These are phyloP conservation scores for Wickerhamomyces sp. DNA, from an alignment of 1,139 yeast species.

Conservation along the genomic window DNA sequence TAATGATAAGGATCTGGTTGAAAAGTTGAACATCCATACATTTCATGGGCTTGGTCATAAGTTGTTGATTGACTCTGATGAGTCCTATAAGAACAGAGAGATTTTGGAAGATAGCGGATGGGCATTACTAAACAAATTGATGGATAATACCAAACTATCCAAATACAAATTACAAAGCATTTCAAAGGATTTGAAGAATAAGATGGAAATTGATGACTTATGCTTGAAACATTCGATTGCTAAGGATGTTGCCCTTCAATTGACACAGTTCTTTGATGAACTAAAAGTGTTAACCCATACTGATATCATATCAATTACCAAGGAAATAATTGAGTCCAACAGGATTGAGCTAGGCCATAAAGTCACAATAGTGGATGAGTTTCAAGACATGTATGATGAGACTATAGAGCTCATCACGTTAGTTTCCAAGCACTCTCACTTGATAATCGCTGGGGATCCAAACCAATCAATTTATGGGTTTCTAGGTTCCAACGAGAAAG, in stretches of 20 bases:
- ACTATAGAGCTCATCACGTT: conserved; percentile 41
- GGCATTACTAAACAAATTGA: conserved; percentile 34
- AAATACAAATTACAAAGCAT: conserved; percentile 32
- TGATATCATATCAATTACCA: conserved; percentile 33
- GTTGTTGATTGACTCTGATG: conserved; percentile 39
- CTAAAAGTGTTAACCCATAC: conserved; percentile 38
- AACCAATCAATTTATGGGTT: conserved; percentile 69
- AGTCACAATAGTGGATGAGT: conserved; percentile 63
- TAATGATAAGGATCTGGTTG: conserved; percentile 25
- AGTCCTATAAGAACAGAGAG: conserved; percentile 27
- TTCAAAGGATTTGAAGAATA: conserved; percentile 28
- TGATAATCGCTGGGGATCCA: conserved; percentile 70
- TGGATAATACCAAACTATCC: conserved; percentile 22
- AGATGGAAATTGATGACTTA: neutral
- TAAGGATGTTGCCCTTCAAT: conserved; percentile 14
- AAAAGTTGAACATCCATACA: conserved; percentile 32
- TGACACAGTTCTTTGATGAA: conserved; percentile 28
- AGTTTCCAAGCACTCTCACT: conserved; percentile 39
- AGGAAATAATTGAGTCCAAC: conserved; percentile 16
- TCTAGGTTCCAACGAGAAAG: conserved; percentile 42
- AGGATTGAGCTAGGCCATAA: conserved; percentile 23
- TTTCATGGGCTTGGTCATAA: conserved; percentile 59
- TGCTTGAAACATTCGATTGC: conserved; percentile 6
- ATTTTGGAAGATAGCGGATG: conserved; percentile 52
- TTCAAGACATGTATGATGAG: conserved; percentile 63